Conservation (phyloP, 441 rosid species). For the Eugenia klotzschiana region DNA sequence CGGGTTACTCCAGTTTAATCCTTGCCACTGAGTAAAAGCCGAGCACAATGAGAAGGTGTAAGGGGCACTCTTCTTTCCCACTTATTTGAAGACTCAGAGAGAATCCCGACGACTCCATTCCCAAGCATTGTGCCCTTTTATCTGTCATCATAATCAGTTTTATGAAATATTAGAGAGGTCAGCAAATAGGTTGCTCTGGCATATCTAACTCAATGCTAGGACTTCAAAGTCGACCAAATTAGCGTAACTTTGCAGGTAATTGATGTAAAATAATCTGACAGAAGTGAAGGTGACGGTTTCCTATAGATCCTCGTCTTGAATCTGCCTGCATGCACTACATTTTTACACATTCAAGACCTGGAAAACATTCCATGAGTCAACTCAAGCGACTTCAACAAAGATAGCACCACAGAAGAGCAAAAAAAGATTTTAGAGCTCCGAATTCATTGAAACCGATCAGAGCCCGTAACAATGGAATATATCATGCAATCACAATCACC, state of each 20-base stretch:
- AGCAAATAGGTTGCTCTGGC: not conserved
- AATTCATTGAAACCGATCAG: not conserved
- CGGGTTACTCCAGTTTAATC: slow-evolving; percentile 52
- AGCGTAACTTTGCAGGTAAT: not conserved
- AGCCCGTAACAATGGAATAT: not conserved
- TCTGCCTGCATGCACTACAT: not conserved
- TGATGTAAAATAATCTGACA: not conserved
- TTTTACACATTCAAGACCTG: not conserved
- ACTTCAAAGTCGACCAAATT: not conserved
- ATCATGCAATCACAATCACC: not conserved
- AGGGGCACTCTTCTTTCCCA: slow-evolving; percentile 90
- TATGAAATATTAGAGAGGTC: not conserved
- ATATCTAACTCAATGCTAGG: not conserved
- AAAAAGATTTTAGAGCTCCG: not conserved
- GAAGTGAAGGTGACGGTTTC: not conserved
- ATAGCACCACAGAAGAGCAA: not conserved
- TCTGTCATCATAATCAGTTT: not conserved
- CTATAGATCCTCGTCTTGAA: not conserved
- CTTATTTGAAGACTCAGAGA: slow-evolving; percentile 63
- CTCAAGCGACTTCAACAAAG: not conserved
- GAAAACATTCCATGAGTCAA: not conserved
- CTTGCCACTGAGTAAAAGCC: slow-evolving; percentile 61
- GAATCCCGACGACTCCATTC: slow-evolving; percentile 78
- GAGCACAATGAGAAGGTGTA: slow-evolving; percentile 81
- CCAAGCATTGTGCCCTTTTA: slow-evolving; percentile 37